Percentiles rank a stretch among this genome's conserved stretches.
Evolutionary conservation across 495 filamentous ascomycete genomes (phyloP).

Genomic region (Penicillium pancosmium): DNA sequence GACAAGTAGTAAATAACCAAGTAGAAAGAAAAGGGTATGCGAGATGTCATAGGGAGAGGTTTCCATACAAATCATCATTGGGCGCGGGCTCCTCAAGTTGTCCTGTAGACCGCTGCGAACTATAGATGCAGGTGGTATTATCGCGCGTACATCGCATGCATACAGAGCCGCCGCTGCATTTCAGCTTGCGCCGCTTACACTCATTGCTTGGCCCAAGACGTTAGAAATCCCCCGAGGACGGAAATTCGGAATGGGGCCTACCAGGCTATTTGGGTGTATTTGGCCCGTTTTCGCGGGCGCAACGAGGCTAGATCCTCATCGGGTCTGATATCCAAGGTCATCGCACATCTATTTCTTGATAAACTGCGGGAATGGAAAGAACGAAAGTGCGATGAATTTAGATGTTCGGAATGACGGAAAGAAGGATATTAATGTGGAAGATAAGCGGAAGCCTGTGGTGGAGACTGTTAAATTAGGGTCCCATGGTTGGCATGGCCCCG

Average conservation of each 20-base stretch:
- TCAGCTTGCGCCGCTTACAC: constrained; percentile 89
- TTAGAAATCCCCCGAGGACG: background rate
- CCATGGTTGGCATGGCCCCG: background rate
- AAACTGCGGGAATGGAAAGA: background rate
- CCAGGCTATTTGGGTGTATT: constrained; percentile 2
- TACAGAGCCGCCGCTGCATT: constrained; percentile 79
- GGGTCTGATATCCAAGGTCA: background rate
- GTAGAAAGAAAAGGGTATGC: background rate
- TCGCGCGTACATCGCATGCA: constrained; percentile 74
- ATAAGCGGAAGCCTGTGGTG: constrained; percentile 1
- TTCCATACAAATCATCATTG: constrained; percentile 27
- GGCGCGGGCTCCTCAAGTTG: constrained; percentile 12
- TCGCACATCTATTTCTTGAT: background rate
- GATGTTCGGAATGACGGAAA: background rate
- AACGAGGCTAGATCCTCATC: background rate
- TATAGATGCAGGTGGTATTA: constrained; percentile 70
- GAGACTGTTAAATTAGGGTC: background rate
- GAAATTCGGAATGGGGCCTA: background rate
- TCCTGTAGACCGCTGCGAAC: constrained; percentile 13
- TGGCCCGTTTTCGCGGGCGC: constrained; percentile 10
- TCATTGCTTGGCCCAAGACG: constrained; percentile 58
- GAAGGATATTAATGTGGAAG: background rate
- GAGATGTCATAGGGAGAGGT: background rate
- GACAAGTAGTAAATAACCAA: too few species aligned
- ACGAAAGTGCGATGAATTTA: background rate